Conservation (phyloP, 2,329 filamentous ascomycete genomes). For the Bipolaris gigantea region DNA sequence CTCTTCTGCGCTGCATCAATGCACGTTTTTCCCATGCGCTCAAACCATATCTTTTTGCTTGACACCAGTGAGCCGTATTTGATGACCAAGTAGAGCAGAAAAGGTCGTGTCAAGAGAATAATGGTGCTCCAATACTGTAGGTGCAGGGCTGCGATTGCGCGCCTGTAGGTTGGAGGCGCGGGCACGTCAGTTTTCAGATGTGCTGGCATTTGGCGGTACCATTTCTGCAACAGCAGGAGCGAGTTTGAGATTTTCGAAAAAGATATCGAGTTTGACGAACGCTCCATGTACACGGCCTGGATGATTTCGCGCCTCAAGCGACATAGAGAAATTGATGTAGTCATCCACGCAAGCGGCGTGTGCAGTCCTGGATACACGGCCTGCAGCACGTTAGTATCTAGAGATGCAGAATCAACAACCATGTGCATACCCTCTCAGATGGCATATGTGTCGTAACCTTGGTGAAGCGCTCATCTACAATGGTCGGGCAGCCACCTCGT, state of each 20-base stretch:
- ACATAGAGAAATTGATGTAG: constrained; percentile 35
- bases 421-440: constrained; percentile 35
- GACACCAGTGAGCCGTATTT: constrained; percentile 27
- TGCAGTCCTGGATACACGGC: constrained; percentile 40
- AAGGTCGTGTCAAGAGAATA: constrained; percentile 40
- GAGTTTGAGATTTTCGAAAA: constrained; percentile 41
- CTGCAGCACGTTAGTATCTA: constrained; percentile 16
- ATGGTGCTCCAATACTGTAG: constrained; percentile 42
- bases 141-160: constrained; percentile 40
- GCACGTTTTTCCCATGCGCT: constrained; percentile 39
- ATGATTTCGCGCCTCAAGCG: constrained; percentile 41
- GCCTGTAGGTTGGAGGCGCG: constrained; percentile 37
- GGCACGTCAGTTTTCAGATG: constrained; percentile 39
- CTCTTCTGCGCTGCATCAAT: constrained; percentile 40
- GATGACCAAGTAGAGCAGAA: constrained; percentile 40
- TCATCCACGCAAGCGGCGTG: constrained; percentile 39
- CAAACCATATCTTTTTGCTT: constrained; percentile 38
- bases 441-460: constrained; percentile 37
- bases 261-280: constrained; percentile 34
- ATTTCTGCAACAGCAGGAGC: constrained; percentile 38
- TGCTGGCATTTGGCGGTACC: constrained; percentile 37
- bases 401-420: not conserved
- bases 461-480: constrained; percentile 40
- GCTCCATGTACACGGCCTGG: constrained; percentile 40
- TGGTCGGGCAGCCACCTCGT: constrained; percentile 40